phyloP scores from a whole-genome alignment of 352 stramenopile genomes.

The Thalassiosira exigua region DNA sequence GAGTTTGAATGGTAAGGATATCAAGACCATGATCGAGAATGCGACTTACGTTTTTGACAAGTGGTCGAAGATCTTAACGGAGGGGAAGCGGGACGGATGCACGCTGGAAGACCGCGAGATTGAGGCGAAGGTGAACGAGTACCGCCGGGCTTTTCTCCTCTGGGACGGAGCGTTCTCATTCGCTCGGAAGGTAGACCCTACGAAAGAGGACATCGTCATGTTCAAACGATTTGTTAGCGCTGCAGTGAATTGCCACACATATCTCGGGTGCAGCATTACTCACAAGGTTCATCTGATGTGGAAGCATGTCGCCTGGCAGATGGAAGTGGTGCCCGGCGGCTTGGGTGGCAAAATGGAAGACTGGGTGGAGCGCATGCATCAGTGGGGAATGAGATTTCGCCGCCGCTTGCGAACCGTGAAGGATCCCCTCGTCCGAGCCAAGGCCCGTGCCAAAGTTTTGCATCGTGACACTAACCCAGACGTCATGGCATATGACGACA shows the following conservation, averaged over 20 bases:
- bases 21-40: conserved; percentile 35
- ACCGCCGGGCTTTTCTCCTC: conserved; percentile 16
- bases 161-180: conserved; percentile 50
- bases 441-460: not conserved
- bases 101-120: conserved; percentile 9
- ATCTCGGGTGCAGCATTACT: conserved; percentile 29
- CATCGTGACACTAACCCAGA: not conserved
- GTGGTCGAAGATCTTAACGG: conserved; percentile 25
- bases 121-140: conserved; percentile 19
- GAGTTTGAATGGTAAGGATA: conserved; percentile 45
- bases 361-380: conserved; percentile 24
- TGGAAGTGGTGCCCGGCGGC: conserved; percentile 12
- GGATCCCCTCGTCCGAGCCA: not conserved
- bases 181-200: conserved; percentile 26
- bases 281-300: conserved; percentile 48
- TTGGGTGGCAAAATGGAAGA: conserved; percentile 44
- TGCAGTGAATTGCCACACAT: conserved; percentile 7
- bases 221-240: conserved; percentile 29
- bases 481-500: not conserved
- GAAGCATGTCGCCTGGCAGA: conserved; percentile 26
- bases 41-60: conserved; percentile 27
- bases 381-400: not conserved
- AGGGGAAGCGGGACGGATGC: conserved; percentile 13
- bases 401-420: not conserved
- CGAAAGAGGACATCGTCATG: conserved; percentile 3